Conservation (phyloP, 441 rosid genomes). For the Jatropha multifida region DNA sequence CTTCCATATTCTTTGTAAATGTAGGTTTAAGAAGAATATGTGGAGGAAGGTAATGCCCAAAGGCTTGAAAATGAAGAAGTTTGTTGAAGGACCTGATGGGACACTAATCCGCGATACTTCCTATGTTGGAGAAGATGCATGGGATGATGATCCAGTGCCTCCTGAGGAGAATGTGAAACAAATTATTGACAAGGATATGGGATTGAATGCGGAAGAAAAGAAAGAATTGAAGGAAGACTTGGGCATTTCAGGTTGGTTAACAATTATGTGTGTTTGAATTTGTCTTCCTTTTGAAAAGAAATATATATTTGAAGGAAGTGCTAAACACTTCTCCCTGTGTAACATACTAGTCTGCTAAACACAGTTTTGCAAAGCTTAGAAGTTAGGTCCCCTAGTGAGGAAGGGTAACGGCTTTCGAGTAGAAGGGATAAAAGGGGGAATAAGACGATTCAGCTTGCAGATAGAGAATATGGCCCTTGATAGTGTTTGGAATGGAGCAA, state of each 20-base stretch:
- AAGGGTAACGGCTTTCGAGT: background rate
- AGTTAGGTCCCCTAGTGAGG: background rate
- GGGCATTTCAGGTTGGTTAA: conserved; percentile 62
- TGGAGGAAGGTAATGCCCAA: conserved; percentile 88
- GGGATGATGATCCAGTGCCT: conserved; percentile 69
- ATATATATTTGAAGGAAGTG: background rate
- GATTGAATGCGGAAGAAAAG: conserved; percentile 62
- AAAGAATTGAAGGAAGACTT: conserved; percentile 62
- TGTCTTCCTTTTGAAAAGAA: background rate
- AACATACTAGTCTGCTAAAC: background rate
- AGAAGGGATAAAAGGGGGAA: background rate
- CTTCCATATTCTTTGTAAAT: conserved; percentile 5
- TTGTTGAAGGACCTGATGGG: conserved; percentile 75
- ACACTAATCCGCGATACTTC: conserved; percentile 72
- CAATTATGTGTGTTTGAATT: conserved; percentile 3
- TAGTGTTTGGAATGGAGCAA: background rate
- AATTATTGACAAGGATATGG: conserved; percentile 52
- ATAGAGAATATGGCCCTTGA: background rate
- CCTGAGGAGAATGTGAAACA: conserved; percentile 52
- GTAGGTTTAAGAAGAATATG: conserved; percentile 80
- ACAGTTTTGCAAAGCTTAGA: background rate
- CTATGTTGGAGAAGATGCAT: conserved; percentile 93
- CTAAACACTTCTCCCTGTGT: background rate
- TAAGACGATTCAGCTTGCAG: background rate
- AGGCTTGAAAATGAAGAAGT: conserved; percentile 89